Conservation (phyloP, 768 basidiomycete genomes). For the Amanita rubescens region DNA sequence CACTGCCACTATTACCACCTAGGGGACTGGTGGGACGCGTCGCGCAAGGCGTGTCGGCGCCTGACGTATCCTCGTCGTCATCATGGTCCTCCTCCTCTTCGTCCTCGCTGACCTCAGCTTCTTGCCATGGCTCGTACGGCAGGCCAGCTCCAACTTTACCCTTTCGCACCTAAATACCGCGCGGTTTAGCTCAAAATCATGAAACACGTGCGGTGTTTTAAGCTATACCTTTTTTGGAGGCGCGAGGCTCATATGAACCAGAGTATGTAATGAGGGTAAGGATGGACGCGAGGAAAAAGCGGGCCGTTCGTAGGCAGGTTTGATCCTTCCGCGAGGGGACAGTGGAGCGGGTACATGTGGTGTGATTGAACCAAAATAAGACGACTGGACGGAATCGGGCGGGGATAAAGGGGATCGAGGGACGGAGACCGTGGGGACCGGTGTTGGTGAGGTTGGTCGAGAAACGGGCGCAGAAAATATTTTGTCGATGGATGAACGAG, state of each 20-base stretch:
- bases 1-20: too few species aligned
- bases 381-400: slow-evolving; percentile 7
- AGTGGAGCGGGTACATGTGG: slow-evolving; percentile 1
- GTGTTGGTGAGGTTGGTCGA: slow-evolving; percentile 40
- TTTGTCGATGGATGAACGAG: not conserved
- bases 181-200: not conserved
- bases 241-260: slow-evolving; percentile 42
- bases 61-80: not conserved
- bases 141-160: slow-evolving; percentile 45
- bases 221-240: slow-evolving; percentile 36
- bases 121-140: slow-evolving; percentile 45
- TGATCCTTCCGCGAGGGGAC: slow-evolving; percentile 14
- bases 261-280: slow-evolving; percentile 41
- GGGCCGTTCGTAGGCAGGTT: slow-evolving; percentile 38
- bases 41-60: not conserved
- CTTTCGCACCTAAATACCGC: slow-evolving; percentile 36
- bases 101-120: slow-evolving; percentile 15
- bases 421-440: not conserved
- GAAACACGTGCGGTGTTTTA: not conserved
- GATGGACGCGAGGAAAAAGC: slow-evolving; percentile 43
- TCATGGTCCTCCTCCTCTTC: not conserved
- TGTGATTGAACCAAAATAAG: not conserved
- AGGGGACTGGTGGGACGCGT: slow-evolving; percentile 1
- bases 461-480: slow-evolving; percentile 21
- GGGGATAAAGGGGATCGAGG: slow-evolving; percentile 13